Base-by-base conservation (phyloP, 805 yeast genomes). In the Saccharomyces eubayanus region DNA sequence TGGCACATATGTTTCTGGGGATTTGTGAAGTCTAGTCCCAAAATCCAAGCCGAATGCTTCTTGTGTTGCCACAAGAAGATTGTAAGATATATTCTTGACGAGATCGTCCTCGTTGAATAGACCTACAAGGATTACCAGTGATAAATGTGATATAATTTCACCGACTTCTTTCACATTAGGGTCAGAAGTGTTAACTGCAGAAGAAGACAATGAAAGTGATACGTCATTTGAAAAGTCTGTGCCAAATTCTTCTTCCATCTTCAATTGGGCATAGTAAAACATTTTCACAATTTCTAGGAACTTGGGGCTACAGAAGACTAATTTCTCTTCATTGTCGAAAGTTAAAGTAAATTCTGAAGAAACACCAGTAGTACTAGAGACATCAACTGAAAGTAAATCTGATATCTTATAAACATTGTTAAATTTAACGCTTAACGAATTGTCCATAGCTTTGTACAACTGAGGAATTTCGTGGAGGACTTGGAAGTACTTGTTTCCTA, bases 401-500 rank as follows among this genome's bases (percentile, higher is more conserved):
- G 65, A 62, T 28, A 80, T 68, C 21, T 67, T 66, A 58, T 68
- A 75, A 29, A 76, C 74, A 54, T 78, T 77, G 49, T 75, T 72
- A 43, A 72, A 48, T 47, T 63, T 66, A 24, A 78, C 61, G 12
- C 68, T 62, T 40, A 66, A 65, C 60, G 72, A 57, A 3, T 60
- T 68, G 31, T 66, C 53, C 3, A 40, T 12, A 16, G 73, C 43
- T 52, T 74, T 74, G 16, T 73, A 47, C 14, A 71, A 59, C 50
- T 66, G 68, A 1, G 81, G 77, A 28, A 72, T 72, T 6, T 71
- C 74, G 36, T 74, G 71, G 8, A 72, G 60, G 6, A 86, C 65
- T 62, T 85, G 90, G 29, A 87, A 58, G 69, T 74, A 82, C 58
- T 80, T 80, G 53, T 83, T 77, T 4, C 95, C 95, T 51, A 88